A percentile compares a stretch with the other conserved stretches of the same genome.
These are phyloP conservation scores for Dactylonectria estremocensis DNA, from an alignment of 2,329 filamentous ascomycete genomes.

Conservation along the genomic window DNA sequence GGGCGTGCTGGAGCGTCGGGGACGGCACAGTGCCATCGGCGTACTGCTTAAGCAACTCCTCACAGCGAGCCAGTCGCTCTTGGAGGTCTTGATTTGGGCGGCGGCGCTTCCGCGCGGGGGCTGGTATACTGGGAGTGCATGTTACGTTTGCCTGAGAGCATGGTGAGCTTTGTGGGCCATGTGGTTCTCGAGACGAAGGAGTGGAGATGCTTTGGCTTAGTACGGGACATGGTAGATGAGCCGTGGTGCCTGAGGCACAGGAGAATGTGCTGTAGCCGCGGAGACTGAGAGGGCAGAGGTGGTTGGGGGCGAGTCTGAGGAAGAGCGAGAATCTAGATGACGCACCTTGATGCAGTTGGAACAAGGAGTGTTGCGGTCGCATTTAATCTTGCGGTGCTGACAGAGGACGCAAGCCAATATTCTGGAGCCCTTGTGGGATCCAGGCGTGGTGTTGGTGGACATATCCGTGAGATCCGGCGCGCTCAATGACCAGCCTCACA, in stretches of 20 bases:
- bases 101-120: conserved; percentile 71
- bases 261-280: conserved; percentile 4
- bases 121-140: conserved; percentile 73
- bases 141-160: conserved; percentile 68
- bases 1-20: conserved; percentile 36
- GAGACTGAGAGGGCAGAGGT: neutral
- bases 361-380: conserved; percentile 72
- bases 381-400: conserved; percentile 75
- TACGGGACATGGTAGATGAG: conserved; percentile 11
- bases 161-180: conserved; percentile 28
- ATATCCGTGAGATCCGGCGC: conserved; percentile 47
- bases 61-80: conserved; percentile 71
- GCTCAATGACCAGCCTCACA: conserved; percentile 46
- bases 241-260: conserved; percentile 9
- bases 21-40: conserved; percentile 57
- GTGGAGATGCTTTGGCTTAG: neutral
- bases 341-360: conserved; percentile 73
- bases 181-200: neutral
- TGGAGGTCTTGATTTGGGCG: conserved; percentile 74
- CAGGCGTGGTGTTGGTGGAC: conserved; percentile 50
- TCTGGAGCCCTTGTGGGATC: conserved; percentile 58
- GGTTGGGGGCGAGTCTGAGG: conserved; percentile 1
- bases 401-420: conserved; percentile 71
- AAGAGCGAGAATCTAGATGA: conserved; percentile 34
- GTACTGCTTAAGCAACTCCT: conserved; percentile 72